These are phyloP conservation scores for Trichoderma parareesei DNA, from an alignment of 495 filamentous ascomycete species.

Conservation along the genomic window DNA sequence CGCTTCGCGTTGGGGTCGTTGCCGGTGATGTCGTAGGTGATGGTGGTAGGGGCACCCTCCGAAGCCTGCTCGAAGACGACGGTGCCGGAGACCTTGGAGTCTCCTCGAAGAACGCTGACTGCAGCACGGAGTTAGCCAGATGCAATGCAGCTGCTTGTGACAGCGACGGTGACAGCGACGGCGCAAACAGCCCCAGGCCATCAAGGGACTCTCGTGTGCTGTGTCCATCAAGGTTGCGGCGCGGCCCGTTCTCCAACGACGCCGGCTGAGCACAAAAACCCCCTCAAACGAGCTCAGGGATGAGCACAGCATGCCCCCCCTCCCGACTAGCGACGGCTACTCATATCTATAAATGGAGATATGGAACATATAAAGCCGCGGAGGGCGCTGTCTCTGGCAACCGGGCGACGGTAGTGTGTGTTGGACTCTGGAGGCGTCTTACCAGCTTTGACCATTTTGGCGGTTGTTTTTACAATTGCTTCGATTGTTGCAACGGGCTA, in stretches of 20 bases:
- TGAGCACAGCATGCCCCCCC: slow-evolving; percentile 11
- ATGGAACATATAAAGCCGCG: too few relatives aligned
- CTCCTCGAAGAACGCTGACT: slow-evolving; percentile 96
- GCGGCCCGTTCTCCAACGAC: background rate
- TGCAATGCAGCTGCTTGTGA: background rate
- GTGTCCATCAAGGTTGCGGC: slow-evolving; percentile 11
- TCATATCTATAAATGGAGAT: background rate
- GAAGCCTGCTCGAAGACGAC: slow-evolving; percentile 88
- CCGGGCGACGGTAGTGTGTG: background rate
- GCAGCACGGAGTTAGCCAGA: slow-evolving; percentile 12
- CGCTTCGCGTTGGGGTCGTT: slow-evolving; percentile 91
- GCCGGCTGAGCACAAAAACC: slow-evolving; percentile 11
- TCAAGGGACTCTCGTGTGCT: slow-evolving; percentile 19
- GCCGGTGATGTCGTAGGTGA: slow-evolving; percentile 88
- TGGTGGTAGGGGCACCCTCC: slow-evolving; percentile 72
- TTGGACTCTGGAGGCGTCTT: slow-evolving; percentile 33
- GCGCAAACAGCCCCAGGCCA: slow-evolving; percentile 14
- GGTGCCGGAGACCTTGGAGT: slow-evolving; percentile 84
- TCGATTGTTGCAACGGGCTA: background rate
- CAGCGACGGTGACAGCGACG: background rate
- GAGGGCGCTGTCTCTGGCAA: background rate
- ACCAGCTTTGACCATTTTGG: slow-evolving; percentile 94
- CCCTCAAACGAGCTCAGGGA: slow-evolving; percentile 18
- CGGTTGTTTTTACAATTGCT: slow-evolving; percentile 21
- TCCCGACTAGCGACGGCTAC: background rate